These are phyloP conservation scores for Diaporthe sp. DNA, from an alignment of 2,329 filamentous ascomycete species.

Conservation along the genomic window DNA sequence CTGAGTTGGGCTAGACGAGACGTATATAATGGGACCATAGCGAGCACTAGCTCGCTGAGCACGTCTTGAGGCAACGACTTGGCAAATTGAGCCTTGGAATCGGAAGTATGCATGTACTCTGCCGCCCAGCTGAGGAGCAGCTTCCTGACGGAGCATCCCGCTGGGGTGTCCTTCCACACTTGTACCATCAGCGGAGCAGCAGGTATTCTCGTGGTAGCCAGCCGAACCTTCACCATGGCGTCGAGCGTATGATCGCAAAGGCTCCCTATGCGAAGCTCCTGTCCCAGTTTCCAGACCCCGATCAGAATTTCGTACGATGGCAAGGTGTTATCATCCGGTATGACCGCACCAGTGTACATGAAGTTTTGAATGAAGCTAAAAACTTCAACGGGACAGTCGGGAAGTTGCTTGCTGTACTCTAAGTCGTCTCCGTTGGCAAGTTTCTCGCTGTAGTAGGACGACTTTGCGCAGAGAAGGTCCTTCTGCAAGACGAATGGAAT, in stretches of 20 bases:
- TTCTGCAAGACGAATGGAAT: slow-evolving; percentile 67
- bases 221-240: slow-evolving; percentile 67
- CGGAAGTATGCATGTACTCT: slow-evolving; percentile 70
- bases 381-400: slow-evolving; percentile 58
- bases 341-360: slow-evolving; percentile 62
- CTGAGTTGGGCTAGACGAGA: slow-evolving; percentile 47
- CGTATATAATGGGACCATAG: slow-evolving; percentile 66
- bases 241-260: slow-evolving; percentile 67
- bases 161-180: slow-evolving; percentile 72
- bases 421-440: slow-evolving; percentile 55
- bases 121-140: slow-evolving; percentile 71
- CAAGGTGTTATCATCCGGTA: slow-evolving; percentile 51
- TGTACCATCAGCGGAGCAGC: slow-evolving; percentile 68
- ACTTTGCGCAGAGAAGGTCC: slow-evolving; percentile 67
- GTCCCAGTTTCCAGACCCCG: slow-evolving; percentile 65
- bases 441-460: slow-evolving; percentile 57
- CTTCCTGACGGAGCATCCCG: slow-evolving; percentile 68
- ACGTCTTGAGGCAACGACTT: slow-evolving; percentile 69
- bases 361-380: slow-evolving; percentile 67
- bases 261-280: slow-evolving; percentile 61
- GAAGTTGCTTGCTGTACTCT: slow-evolving; percentile 62
- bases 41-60: slow-evolving; percentile 72
- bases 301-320: slow-evolving; percentile 66
- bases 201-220: slow-evolving; percentile 64
- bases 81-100: slow-evolving; percentile 66